Conservation (phyloP, 2,329 filamentous ascomycete genomes). For the Diaporthe australafricana region DNA sequence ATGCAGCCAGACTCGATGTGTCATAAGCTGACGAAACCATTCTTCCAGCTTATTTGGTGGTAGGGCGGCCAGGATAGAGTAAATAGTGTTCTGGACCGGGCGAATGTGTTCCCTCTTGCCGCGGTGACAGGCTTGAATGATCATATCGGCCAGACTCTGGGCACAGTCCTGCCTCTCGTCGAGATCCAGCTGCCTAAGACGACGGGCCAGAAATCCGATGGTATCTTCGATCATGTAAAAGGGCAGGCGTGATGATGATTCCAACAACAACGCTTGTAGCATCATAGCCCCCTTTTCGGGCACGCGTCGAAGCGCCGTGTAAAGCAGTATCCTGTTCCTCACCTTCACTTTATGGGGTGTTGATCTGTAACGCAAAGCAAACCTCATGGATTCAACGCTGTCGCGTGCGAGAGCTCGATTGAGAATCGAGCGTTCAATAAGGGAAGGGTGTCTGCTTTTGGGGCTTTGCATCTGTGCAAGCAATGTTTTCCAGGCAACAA, state of each 20-base stretch:
- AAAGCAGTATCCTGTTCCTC: slow-evolving; percentile 50
- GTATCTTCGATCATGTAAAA: slow-evolving; percentile 40
- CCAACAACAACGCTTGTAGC: slow-evolving; percentile 40
- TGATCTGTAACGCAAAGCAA: slow-evolving; percentile 44
- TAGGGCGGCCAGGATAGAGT: slow-evolving; percentile 34
- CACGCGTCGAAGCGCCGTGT: slow-evolving; percentile 38
- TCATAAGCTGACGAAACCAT: slow-evolving; percentile 51
- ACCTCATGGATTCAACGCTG: slow-evolving; percentile 46
- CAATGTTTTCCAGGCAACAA: slow-evolving; percentile 11
- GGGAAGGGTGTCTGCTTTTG: slow-evolving; percentile 35
- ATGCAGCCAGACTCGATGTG: slow-evolving; percentile 48
- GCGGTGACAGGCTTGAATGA: slow-evolving; percentile 38
- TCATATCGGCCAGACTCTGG: slow-evolving; percentile 30
- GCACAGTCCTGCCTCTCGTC: slow-evolving; percentile 1
- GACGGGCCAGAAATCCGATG: slow-evolving; percentile 36
- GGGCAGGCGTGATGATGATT: slow-evolving; percentile 1
- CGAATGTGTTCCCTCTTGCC: slow-evolving; percentile 41
- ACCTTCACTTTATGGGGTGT: slow-evolving; percentile 41
- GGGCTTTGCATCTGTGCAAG: background rate
- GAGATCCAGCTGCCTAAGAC: slow-evolving; percentile 3
- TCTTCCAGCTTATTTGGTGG: slow-evolving; percentile 42
- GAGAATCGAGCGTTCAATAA: slow-evolving; percentile 36
- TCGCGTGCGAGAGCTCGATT: slow-evolving; percentile 48
- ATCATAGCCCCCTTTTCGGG: slow-evolving; percentile 39
- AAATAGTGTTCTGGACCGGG: slow-evolving; percentile 53